A percentile compares a stretch with the other conserved stretches of the same genome.
phyloP scores from a whole-genome alignment of 768 basidiomycete genomes.

The Serendipita indica region DNA sequence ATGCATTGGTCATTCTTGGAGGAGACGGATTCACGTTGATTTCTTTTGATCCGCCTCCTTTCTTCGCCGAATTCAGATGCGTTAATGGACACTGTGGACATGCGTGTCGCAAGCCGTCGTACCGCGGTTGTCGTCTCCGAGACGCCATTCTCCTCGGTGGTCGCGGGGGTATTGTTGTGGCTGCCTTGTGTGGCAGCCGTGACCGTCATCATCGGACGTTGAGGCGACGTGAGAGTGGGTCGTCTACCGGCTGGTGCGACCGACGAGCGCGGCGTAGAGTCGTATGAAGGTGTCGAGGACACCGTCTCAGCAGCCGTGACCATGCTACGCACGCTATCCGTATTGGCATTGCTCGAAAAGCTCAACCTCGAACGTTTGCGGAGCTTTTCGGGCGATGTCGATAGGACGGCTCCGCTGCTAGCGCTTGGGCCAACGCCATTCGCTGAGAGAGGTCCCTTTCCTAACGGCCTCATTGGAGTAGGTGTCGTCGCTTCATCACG shows the following conservation, averaged over 20 bases:
- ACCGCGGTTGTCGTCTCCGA: background rate
- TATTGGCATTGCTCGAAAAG: slow-evolving; percentile 38
- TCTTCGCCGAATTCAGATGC: slow-evolving; percentile 5
- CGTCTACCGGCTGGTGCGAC: background rate
- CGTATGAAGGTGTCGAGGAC: slow-evolving; percentile 16
- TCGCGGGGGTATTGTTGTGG: no score
- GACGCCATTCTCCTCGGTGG: background rate
- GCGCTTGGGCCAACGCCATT: background rate
- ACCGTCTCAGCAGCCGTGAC: slow-evolving; percentile 35
- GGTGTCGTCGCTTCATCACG: slow-evolving; percentile 1
- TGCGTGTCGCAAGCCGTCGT: background rate
- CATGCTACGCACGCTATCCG: slow-evolving; percentile 41
- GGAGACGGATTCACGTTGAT: background rate
- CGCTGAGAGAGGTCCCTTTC: background rate
- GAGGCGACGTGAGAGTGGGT: background rate
- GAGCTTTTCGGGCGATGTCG: background rate
- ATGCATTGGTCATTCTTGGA: slow-evolving; percentile 6
- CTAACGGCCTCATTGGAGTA: background rate
- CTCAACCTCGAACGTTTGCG: slow-evolving; percentile 38
- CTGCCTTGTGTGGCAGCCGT: no score
- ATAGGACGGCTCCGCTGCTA: no score
- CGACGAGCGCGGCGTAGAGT: slow-evolving; percentile 7
- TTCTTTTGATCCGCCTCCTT: slow-evolving; percentile 1
- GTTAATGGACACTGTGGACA: background rate
- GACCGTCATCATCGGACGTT: background rate